A percentile compares a stretch with the other conserved stretches of the same genome.
These are phyloP conservation scores for Exserohilum rostratum DNA, from an alignment of 2,329 filamentous ascomycete species.

Conservation along the genomic window DNA sequence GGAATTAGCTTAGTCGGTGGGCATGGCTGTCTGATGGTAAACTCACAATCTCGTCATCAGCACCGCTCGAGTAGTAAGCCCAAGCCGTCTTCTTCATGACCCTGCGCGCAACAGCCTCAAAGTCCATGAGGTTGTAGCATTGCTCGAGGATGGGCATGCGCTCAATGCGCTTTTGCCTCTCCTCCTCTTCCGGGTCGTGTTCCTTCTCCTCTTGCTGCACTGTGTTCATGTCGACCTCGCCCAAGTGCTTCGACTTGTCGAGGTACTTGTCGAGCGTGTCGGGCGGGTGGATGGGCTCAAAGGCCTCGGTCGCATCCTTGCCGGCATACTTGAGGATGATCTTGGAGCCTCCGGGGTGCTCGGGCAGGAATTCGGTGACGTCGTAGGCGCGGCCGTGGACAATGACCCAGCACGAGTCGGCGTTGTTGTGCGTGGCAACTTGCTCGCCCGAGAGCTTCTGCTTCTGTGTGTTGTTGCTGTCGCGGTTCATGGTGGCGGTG, in stretches of 20 bases:
- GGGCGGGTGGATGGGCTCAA: slow-evolving; percentile 60
- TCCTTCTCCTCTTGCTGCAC: slow-evolving; percentile 45
- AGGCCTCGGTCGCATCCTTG: slow-evolving; percentile 54
- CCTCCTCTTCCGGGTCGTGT: slow-evolving; percentile 68
- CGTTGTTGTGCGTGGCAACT: slow-evolving; percentile 75
- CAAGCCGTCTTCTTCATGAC: slow-evolving; percentile 97
- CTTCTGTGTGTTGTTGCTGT: slow-evolving; percentile 50
- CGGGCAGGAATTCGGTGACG: slow-evolving; percentile 68
- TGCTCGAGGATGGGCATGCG: slow-evolving; percentile 54
- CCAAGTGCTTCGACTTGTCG: slow-evolving; percentile 50
- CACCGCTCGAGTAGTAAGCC: slow-evolving; percentile 96
- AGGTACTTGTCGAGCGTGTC: slow-evolving; percentile 54
- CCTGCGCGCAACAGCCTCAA: slow-evolving; percentile 86
- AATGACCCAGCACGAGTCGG: slow-evolving; percentile 78
- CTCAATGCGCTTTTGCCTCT: slow-evolving; percentile 69
- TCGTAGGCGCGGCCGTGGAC: slow-evolving; percentile 72
- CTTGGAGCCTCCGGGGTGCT: slow-evolving; percentile 72
- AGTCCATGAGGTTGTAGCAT: slow-evolving; percentile 67
- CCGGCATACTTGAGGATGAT: slow-evolving; percentile 87
- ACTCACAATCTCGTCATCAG: slow-evolving; percentile 83
- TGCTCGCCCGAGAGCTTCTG: slow-evolving; percentile 54
- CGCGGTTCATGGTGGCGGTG: slow-evolving; percentile 51
- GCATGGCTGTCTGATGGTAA: too few relatives aligned
- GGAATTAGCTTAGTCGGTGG: slow-evolving; percentile 18
- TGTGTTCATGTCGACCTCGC: slow-evolving; percentile 48